These are phyloP conservation scores for Seiridium unicorne DNA, from an alignment of 2,329 filamentous ascomycete species.

Conservation along the genomic window DNA sequence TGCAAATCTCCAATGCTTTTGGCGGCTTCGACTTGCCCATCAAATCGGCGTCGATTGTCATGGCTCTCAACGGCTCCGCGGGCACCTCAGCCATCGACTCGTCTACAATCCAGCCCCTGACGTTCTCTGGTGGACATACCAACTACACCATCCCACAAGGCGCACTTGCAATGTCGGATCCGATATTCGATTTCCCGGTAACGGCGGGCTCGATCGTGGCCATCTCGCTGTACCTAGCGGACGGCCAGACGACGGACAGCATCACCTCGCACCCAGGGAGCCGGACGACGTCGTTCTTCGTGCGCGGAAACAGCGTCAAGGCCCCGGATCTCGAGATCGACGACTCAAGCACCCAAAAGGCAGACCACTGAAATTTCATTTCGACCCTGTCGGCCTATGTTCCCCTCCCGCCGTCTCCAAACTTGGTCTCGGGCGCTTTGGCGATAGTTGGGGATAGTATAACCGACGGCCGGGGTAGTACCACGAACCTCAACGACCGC, in stretches of 20 bases:
- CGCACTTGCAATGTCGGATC: conserved; percentile 57
- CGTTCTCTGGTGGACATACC: conserved; percentile 50
- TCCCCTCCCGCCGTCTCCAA: conserved; percentile 25
- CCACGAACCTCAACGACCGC: conserved; percentile 51
- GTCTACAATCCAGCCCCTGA: conserved; percentile 46
- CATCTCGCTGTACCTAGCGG: conserved; percentile 56
- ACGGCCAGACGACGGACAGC: conserved; percentile 50
- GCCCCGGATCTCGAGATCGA: conserved; percentile 35
- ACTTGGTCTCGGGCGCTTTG: conserved; percentile 34
- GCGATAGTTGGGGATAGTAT: conserved; percentile 65
- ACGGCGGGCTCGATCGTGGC: conserved; percentile 47
- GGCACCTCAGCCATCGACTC: conserved; percentile 47
- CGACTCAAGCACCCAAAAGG: conserved; percentile 13
- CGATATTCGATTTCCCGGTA: conserved; percentile 46
- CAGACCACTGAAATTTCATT: conserved; percentile 58
- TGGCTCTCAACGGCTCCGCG: conserved; percentile 43
- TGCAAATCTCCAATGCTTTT: conserved; percentile 62
- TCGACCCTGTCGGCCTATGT: conserved; percentile 55
- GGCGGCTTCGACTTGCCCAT: conserved; percentile 56
- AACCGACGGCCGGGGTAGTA: conserved; percentile 62
- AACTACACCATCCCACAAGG: conserved; percentile 49
- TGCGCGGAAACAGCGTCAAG: conserved; percentile 48
- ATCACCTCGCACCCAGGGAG: conserved; percentile 63
- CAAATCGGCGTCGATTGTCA: conserved; percentile 53
- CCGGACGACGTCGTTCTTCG: conserved; percentile 55